Base-by-base conservation (phyloP, 371 early-diverging fungal species). In the Zychaea mexicana region DNA sequence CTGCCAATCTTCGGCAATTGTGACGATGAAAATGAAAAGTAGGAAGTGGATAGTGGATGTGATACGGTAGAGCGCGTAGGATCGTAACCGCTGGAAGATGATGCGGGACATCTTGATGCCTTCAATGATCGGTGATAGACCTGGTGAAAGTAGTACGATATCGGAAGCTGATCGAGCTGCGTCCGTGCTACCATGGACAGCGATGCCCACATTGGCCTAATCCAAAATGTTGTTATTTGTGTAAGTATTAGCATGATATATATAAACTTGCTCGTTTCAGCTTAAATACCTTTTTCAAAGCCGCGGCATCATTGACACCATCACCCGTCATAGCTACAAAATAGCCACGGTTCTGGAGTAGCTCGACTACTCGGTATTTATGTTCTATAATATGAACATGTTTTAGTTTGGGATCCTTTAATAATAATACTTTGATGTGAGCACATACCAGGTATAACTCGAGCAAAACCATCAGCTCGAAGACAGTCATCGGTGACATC, bases 121-220 rank as follows among this genome's bases (percentile, higher is more conserved):
- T 66, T 94, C 93, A 39, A 94, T 90, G 64, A 96, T 96, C 0
- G 96, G 92, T 31, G 92, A 86, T 26, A 96, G 84, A 24, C 96
- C 94, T 2, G 92, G 87, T 21, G 93, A 89, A n/a, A 94, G 69
- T 56, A 97, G 71, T 5, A 97, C 96, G 71, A 97, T 95, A 77
- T 97, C 97, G 17, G 96, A 89, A 7, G 97, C 97, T 1, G 93
- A 89, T 30, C 96, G 87, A 22, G 96, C 95, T 6, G 96, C 96
- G 70, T 97, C 97, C 8, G 96, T 95, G 64, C 93, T 91, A 22
- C 92, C 92, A 28, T 92, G 85, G 36, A 95, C 92, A 17, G 94
- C 94, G 68, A 92, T 92, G 56, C 93, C 94, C 32, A 92, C 92
- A 79, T 94, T 90, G 32, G 94, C 92, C 79, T 67, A 36, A 32